Evolutionary conservation across 164 flowering plant species (phyloP).

Genomic region (Nymphaea colorata): DNA sequence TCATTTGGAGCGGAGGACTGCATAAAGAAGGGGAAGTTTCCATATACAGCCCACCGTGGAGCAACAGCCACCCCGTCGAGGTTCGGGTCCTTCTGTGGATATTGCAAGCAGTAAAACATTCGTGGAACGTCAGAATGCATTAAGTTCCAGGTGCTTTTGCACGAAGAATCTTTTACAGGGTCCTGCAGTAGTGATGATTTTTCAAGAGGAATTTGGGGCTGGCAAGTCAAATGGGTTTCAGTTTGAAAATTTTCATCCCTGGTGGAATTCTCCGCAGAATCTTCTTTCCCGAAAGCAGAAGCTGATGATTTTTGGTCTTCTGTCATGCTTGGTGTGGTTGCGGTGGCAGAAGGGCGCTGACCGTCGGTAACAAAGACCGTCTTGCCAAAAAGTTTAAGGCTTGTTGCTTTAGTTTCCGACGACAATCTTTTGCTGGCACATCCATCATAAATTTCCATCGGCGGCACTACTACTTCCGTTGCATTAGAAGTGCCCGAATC

Average conservation of each 20-base stretch:
- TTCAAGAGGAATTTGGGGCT: background rate
- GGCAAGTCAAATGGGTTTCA: background rate
- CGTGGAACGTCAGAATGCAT: slow-evolving; percentile 10
- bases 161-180: background rate
- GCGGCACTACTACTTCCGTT: background rate
- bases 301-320: slow-evolving; percentile 10
- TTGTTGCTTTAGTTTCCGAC: slow-evolving; percentile 20
- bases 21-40: slow-evolving; percentile 12
- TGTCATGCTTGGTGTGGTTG: background rate
- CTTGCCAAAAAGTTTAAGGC: slow-evolving; percentile 62
- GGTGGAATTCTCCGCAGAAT: background rate
- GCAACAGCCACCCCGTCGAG: slow-evolving; percentile 8
- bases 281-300: background rate
- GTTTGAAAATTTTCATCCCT: background rate
- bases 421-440: slow-evolving; percentile 9
- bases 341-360: slow-evolving; percentile 19
- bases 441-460: background rate
- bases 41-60: slow-evolving; percentile 28
- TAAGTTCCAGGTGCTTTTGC: slow-evolving; percentile 8
- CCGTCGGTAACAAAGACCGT: slow-evolving; percentile 40
- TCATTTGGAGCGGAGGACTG: slow-evolving; percentile 10
- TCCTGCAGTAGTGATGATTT: slow-evolving; percentile 1
- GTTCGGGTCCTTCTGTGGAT: slow-evolving; percentile 6
- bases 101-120: slow-evolving; percentile 16
- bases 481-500: slow-evolving; percentile 1